Base-by-base conservation (phyloP, 179 eudicot genomes). In the Pouteria campechiana region DNA sequence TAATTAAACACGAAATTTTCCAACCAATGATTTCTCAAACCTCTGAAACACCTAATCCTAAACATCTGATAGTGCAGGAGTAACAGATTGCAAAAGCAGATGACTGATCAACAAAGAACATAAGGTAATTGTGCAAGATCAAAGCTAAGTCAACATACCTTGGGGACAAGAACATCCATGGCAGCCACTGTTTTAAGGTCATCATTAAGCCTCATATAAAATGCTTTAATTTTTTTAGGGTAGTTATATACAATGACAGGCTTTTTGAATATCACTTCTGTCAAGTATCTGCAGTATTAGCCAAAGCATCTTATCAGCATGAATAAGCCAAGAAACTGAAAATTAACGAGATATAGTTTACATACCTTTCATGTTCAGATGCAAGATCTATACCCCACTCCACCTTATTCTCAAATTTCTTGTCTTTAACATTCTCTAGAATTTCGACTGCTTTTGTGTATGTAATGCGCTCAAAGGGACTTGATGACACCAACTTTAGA, bases 101-200 rank as follows among this genome's bases (percentile, higher is more conserved):
- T 3, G 14, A 19, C 13, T 25, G 28, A n/a, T 3, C 38, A 18
- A 28, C 11, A 25, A 49, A 20, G 31, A 22, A 30, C 17, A 11
- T 3, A 21, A 6, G 37, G 22, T 21, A 18, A 12, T 5, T 24
- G 27, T 16, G 29, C 3, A 16, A 13, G 11, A 5, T 1, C n/a
- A n/a, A n/a, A n/a, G n/a, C n/a, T n/a, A n/a, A n/a, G 16, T 21
- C 17, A 19, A 18, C 60, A 13, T 52, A 86, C 98, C 98, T 86
- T 90, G 2, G 98, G 98, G 15, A 90, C 95, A 48, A 90, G 90
- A 46, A 90, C 95, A 76, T 90, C 98, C 98, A 90, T 90, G 10
- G 95, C 95, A 68, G 98, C 95, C 39, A 90, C 98, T 2, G 98
- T 90, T 60, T 79, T 86, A 17, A 75, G 69, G 60, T 90, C 98